Percentiles rank a stretch among this genome's conserved stretches.
These are phyloP conservation scores for Musa itinerans DNA, from an alignment of 176 grass and related monocot genomes.

Conservation along the genomic window DNA sequence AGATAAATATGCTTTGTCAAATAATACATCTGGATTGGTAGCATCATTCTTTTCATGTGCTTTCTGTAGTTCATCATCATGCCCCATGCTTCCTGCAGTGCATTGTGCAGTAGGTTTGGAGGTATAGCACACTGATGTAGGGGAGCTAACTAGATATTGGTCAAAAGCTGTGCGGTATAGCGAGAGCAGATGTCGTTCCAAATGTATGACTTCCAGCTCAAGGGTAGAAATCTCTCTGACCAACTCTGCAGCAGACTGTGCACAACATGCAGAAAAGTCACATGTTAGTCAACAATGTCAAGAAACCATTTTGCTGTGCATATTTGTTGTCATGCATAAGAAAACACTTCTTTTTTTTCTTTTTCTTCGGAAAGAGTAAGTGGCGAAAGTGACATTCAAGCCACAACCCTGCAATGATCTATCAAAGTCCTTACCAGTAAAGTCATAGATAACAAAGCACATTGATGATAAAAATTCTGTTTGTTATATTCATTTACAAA, in stretches of 20 bases:
- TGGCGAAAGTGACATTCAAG: too few relatives aligned
- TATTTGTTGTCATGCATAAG: background rate
- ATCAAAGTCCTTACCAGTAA: too few relatives aligned
- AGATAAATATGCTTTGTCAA: slow-evolving; percentile 6
- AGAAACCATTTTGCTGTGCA: background rate
- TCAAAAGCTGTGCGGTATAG: slow-evolving; percentile 12
- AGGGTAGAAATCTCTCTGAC: slow-evolving; percentile 8
- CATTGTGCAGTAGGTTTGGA: background rate
- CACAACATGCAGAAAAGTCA: background rate
- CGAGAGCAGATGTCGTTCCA: slow-evolving; percentile 17
- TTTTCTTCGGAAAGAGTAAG: too few relatives aligned
- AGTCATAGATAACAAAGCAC: too few relatives aligned
- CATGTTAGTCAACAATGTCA: background rate
- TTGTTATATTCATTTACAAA: background rate
- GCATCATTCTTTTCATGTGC: slow-evolving; percentile 5
- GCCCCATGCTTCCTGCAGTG: background rate
- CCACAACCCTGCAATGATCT: too few relatives aligned
- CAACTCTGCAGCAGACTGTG: slow-evolving; percentile 4
- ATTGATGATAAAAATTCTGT: too few relatives aligned
- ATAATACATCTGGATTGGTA: background rate
- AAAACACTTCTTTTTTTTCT: too few relatives aligned
- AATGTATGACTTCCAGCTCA: slow-evolving; percentile 18
- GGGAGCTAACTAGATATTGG: slow-evolving; percentile 16
- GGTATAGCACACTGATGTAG: background rate
- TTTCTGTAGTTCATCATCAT: slow-evolving; percentile 19